Conservation (phyloP, 1,139 yeast species). For the Diutina mesorugosa region DNA sequence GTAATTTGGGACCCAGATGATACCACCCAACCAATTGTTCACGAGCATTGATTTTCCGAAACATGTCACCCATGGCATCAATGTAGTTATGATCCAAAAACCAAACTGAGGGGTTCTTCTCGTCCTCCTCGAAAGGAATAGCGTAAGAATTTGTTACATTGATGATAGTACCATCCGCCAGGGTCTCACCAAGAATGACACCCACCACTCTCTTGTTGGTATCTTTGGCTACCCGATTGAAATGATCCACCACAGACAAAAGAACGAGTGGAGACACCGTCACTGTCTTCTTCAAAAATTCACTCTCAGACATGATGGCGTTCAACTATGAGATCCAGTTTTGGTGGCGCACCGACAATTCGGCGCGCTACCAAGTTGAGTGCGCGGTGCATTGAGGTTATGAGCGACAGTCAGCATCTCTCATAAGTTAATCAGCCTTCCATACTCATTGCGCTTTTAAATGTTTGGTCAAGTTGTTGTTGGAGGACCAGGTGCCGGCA, state of each 20-base stretch:
- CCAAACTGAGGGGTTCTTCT: slow-evolving; percentile 89
- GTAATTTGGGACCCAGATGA: slow-evolving; percentile 91
- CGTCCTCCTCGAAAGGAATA: slow-evolving; percentile 95
- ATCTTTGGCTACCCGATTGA: slow-evolving; percentile 66
- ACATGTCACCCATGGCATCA: slow-evolving; percentile 96
- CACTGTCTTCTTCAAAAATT: slow-evolving; percentile 43
- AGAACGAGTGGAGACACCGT: slow-evolving; percentile 93
- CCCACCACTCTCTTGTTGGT: slow-evolving; percentile 82
- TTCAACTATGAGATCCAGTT: not conserved
- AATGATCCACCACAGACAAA: slow-evolving; percentile 90
- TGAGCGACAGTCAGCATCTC: not conserved
- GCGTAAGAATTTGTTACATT: slow-evolving; percentile 73
- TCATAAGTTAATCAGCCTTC: not conserved
- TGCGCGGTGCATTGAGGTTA: not conserved
- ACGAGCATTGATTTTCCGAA: slow-evolving; percentile 91
- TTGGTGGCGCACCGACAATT: not conserved
- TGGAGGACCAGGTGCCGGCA: slow-evolving; percentile 98
- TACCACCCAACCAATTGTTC: slow-evolving; percentile 97
- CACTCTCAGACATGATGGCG: not conserved
- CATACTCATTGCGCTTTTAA: not conserved
- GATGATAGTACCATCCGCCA: slow-evolving; percentile 30
- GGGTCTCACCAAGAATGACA: slow-evolving; percentile 75
- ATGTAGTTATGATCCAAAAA: slow-evolving; percentile 93
- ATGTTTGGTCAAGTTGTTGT: slow-evolving; percentile 82
- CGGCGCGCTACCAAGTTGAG: not conserved